Evolutionary conservation across 192 early-diverging fungal genomes (phyloP), one percentile per base, ranked within the genome.

Genomic region (Umbelopsis isabellina): DNA sequence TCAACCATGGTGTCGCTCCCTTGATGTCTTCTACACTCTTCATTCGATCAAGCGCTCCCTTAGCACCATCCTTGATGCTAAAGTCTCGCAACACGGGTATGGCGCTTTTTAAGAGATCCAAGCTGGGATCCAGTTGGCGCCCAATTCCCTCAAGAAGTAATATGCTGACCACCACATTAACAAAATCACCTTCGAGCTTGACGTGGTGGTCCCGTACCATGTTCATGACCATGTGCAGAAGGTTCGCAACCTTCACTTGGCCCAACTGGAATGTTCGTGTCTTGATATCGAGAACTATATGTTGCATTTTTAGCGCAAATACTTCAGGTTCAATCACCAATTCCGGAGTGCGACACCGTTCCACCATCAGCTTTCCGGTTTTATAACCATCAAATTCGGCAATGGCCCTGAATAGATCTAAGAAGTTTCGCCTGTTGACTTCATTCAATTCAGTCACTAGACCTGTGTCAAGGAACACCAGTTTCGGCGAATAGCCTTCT

Each of bases 91-190:
- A 75, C 45, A 94, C 88, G 0, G 92, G 92, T 52, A 93, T 65
- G 6, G 92, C 91, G 15, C 82, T 91, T 52, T 93, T 90, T 73
- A 99, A 84, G 27, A 99, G 83, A 79, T 99, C 97, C 22, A 97
- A 84, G 10, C 94, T 88, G 0, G 95, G 94, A 77, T 99, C 92
- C 61, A 99, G 76, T 49, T 91, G 87, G 23, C 94, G 76, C 5
- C 97, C 97, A 77, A 99, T 93, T 0, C 97, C 97, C 77, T 99
- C 97, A 2, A 99, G 76, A 66, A 99, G 84, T 82, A 98, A 86
- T 67, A 97, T 93, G 9, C 92, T 89, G 45, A 99, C 89, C 10
- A 95, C 89, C 18, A 97, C 90, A 80, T 97, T 98, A 9, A 93
- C 90, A 82, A 98, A 99, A 71, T 97, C 96, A 0, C 95, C 94